A percentile compares a stretch with the other conserved stretches of the same genome.
phyloP scores from a whole-genome alignment of 495 filamentous ascomycete genomes.

The Usnea hakonensis region DNA sequence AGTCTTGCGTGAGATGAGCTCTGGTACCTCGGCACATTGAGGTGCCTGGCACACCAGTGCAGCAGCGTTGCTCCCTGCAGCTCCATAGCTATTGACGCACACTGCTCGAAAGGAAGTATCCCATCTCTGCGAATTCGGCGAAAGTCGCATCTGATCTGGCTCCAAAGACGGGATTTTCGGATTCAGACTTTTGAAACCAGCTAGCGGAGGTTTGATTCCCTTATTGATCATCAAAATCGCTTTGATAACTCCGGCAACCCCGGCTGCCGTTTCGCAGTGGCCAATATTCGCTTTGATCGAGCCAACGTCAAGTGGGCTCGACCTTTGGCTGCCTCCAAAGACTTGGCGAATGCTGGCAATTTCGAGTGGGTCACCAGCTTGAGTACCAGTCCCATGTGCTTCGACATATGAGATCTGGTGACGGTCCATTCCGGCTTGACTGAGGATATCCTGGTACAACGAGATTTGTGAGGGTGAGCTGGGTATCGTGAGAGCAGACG shows the following conservation, averaged over 20 bases:
- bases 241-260: conserved; percentile 31
- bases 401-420: conserved; percentile 27
- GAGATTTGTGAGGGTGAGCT: conserved; percentile 25
- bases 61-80: conserved; percentile 38
- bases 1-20: neutral
- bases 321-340: conserved; percentile 37
- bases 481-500: conserved; percentile 29
- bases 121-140: conserved; percentile 25
- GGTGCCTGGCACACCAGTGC: conserved; percentile 17
- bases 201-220: conserved; percentile 32
- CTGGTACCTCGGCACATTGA: neutral
- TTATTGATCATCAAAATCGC: conserved; percentile 30
- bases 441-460: conserved; percentile 11
- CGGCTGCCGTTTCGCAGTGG: conserved; percentile 33
- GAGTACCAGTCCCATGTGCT: conserved; percentile 35
- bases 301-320: conserved; percentile 31
- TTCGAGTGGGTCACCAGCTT: conserved; percentile 34
- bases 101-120: conserved; percentile 16
- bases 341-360: conserved; percentile 30
- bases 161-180: conserved; percentile 27
- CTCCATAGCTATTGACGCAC: conserved; percentile 42
- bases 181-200: conserved; percentile 34
- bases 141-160: conserved; percentile 32
- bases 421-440: conserved; percentile 12
- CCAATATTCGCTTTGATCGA: conserved; percentile 39